Base-by-base conservation (phyloP, 2,329 filamentous ascomycete species). In the Xylaria sp. region DNA sequence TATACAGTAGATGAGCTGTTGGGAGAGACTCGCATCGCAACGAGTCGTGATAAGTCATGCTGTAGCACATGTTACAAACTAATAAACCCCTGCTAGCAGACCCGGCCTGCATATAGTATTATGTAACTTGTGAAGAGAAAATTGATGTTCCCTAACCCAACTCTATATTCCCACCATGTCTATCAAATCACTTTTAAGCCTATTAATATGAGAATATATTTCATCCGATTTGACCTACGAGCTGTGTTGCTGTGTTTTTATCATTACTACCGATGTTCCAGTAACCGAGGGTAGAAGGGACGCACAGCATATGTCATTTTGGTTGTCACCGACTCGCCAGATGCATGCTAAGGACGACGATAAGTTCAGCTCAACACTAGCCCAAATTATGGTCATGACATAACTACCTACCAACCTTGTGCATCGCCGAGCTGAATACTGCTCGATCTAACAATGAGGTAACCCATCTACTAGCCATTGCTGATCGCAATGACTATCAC, bases 291-390 rank as follows among this genome's bases (percentile, higher is more conserved):
- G 38, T 40, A 17, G 5, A 15, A 54, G 26, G 31, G 17, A 10
- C 36, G 28, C 11, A n/a, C 28, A 53, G 7, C 28, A 53, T 49
- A 49, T 28, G 48, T 20, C 48, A 36, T 10, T 54, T 36, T 36
- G 17, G 28, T 36, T 17, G 51, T 36, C 51, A 7, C n/a, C 17
- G 17, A 36, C 51, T 33, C 49, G 15, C 49, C 51, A 36, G 33
- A 36, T 17, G 6, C 15, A 36, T 36, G 51, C 31, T 17, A 54
- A 60, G 5, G 53, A 67, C 44, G 38, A 6, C 28, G 46, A 6
- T 20, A 33, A 36, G 38, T 63, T 67, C 65, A 67, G 65, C 65
- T 63, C 46, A 53, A 33, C 20, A 28, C 58, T 58, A 58, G 56
- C 42, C 17, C 15, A 15, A 40, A 40, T 17, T 31, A 26, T 5